Evolutionary conservation across 768 basidiomycete species (phyloP), one percentile per base, ranked within the genome.

Genomic region (Coprinopsis strossmayeri): DNA sequence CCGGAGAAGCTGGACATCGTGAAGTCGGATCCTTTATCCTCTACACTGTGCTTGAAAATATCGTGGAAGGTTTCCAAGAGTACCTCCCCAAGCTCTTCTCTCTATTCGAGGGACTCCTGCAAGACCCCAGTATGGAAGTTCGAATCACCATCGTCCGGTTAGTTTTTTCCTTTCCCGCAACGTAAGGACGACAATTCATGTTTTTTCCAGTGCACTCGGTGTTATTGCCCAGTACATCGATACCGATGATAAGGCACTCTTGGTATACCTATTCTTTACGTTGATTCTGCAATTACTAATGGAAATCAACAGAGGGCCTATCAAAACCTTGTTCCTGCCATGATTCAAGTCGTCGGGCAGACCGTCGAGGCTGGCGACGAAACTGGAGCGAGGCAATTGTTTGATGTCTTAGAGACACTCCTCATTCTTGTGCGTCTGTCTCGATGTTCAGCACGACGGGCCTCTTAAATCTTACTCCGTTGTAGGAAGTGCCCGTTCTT

Each of bases 331-430:
- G 78, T 99, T 39, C 92, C 93, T 26, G 69, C 71, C 23, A 94
- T 98, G 78, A 87, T 98, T 45, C 76, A 79, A 50, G 93, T 97
- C 43, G 83, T 97, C 32, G 85, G 85, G 3, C 85, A 91, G 64
- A 77, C 82, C 32, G 80, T 98, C 5, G 87, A 88, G 55, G 64
- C 77, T 28, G 79, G 77, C 28, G 87, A 97, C 59, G 91, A 93
- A 60, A 73, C 75, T 28, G 82, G 82, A 46, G 89, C 91, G 39
- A 83, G 93, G 55, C 83, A 94, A 59, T 73, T 93, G 21, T 96
- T 97, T 60, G 96, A 99, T 61, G 91, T 97, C 24, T 76, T 98
- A 53, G 96, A 98, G 73, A 94, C 91, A 0, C 82, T 98, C 40
- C 77, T 95, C 40, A 95, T 98, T 61, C 81, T 97, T 50, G 90